Percentiles rank a stretch among this genome's conserved stretches.
Conservation (phyloP, 1,284 basidiomycete genomes). For the Ustilago tritici region DNA sequence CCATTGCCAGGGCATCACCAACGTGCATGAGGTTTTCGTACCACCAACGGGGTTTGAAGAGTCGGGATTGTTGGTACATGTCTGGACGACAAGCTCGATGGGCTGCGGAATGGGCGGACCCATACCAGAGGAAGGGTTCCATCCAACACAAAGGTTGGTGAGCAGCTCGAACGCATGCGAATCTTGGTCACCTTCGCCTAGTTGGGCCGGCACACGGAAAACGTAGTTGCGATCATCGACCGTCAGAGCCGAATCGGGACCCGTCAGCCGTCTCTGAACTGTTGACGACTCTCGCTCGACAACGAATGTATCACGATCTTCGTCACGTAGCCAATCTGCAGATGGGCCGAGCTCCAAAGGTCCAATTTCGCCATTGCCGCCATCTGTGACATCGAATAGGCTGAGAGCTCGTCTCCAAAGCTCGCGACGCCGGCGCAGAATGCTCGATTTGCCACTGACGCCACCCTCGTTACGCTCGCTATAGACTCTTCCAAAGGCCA, state of each 20-base stretch:
- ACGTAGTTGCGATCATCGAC: slow-evolving; percentile 8
- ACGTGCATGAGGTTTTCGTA: slow-evolving; percentile 24
- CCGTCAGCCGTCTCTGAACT: slow-evolving; percentile 6
- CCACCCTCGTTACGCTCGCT: slow-evolving; percentile 33
- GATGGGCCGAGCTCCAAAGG: slow-evolving; percentile 21
- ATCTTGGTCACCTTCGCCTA: slow-evolving; percentile 22
- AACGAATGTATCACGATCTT: slow-evolving; percentile 32
- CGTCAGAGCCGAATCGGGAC: slow-evolving; percentile 16
- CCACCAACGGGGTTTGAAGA: slow-evolving; percentile 29
- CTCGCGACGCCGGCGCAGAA: slow-evolving; percentile 47
- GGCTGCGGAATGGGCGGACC: slow-evolving; percentile 38
- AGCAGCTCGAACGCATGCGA: slow-evolving; percentile 55
- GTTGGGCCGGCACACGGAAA: slow-evolving; percentile 31
- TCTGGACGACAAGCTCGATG: slow-evolving; percentile 47
- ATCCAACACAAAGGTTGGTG: slow-evolving; percentile 59
- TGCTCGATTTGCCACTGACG: slow-evolving; percentile 18
- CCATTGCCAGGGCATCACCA: slow-evolving; percentile 53
- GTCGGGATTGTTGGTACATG: slow-evolving; percentile 39
- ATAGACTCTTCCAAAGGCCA: slow-evolving; percentile 42
- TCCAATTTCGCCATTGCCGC: slow-evolving; percentile 37
- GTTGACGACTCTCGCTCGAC: slow-evolving; percentile 22
- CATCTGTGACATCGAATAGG: slow-evolving; percentile 33
- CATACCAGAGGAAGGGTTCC: slow-evolving; percentile 41
- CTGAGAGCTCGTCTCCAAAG: slow-evolving; percentile 55
- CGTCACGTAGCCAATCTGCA: slow-evolving; percentile 14